phyloP scores from a whole-genome alignment of 2,329 filamentous ascomycete genomes.

The Clarireedia monteithiana region DNA sequence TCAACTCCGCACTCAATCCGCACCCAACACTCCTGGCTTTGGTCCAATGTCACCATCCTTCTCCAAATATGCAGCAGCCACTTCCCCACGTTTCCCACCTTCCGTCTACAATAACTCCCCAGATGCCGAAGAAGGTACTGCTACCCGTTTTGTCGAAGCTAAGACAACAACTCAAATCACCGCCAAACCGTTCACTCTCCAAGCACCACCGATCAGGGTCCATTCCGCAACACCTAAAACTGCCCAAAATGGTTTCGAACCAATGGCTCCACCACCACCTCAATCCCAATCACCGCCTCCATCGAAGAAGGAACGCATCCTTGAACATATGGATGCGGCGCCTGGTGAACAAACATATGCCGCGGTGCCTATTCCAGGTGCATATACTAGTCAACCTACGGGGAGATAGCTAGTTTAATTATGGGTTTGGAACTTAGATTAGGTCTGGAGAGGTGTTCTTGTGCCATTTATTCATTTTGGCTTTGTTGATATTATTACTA shows the following conservation, averaged over 20 bases:
- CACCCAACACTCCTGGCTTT: slow-evolving; percentile 90
- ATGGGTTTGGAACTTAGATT: neutral
- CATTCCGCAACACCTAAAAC: slow-evolving; percentile 65
- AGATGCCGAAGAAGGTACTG: slow-evolving; percentile 42
- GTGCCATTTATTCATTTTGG: neutral
- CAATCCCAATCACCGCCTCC: neutral
- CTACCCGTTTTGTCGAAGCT: slow-evolving; percentile 49
- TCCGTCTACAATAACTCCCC: slow-evolving; percentile 44
- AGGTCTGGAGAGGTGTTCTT: neutral
- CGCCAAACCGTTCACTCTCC: slow-evolving; percentile 69
- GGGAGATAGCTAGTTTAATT: neutral
- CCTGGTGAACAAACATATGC: slow-evolving; percentile 81
- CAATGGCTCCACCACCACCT: slow-evolving; percentile 25
- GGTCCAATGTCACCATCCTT: slow-evolving; percentile 58
- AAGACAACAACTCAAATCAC: slow-evolving; percentile 52
- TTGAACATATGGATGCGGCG: slow-evolving; percentile 60
- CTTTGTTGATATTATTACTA: neutral
- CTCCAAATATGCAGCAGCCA: slow-evolving; percentile 24
- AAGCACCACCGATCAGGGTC: slow-evolving; percentile 73
- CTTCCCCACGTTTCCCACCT: slow-evolving; percentile 51
- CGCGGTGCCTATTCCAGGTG: slow-evolving; percentile 79
- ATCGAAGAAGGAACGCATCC: slow-evolving; percentile 30
- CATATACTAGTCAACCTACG: slow-evolving; percentile 55
- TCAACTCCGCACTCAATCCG: slow-evolving; percentile 75
- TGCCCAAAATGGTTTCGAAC: slow-evolving; percentile 54